Base-by-base conservation (phyloP, 2,329 filamentous ascomycete genomes). In the Lachnellula arida region DNA sequence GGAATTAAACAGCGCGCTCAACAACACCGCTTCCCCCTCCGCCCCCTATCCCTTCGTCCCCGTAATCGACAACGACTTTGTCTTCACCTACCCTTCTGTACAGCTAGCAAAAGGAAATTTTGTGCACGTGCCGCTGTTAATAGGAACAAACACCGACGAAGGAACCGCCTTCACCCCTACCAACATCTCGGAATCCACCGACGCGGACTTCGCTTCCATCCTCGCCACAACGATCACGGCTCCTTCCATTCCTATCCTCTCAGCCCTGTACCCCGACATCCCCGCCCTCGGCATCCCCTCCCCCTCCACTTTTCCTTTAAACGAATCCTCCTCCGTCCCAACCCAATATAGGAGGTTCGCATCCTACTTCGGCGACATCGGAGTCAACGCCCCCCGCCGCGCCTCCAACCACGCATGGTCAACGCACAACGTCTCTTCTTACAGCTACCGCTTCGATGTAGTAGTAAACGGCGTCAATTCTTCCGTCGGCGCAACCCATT, bases 231-330 rank as follows among this genome's bases (percentile, higher is more conserved):
- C 60, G 1, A 1, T 28, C 19, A 23, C 56, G 6, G 51, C 54
- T 25, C 23, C 23, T 25, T 25, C 23, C 23, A 6, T 25, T 3
- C 4, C 42, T 32, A 65, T 64, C 8, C 71, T 81, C 49, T 68
- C 77, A 11, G 63, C 69, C 1, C 70, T 79, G 5, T 83, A 83
- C 63, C 79, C 80, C 0, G 74, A 81, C 57, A 72, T 75, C 52
- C 77, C 77, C 14, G 70, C 70, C 0, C 71, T 78, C 49, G 78
- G 75, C 1, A 76, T 81, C 32, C 80, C 80, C 70, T 55, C 53
- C 22, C 53, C 61, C 5, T n/a, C 35, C 12, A 60, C 57, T 8
- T 60, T 46, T 9, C 61, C 63, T 2, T 43, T 54, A 59, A 58
- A 48, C 60, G 25, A 37, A 1, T 51, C 48, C 2, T 44, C 58